A percentile compares a stretch with the other conserved stretches of the same genome.
Conservation (phyloP, 2,329 filamentous ascomycete species). For the Davidsoniella neocaledoniae region DNA sequence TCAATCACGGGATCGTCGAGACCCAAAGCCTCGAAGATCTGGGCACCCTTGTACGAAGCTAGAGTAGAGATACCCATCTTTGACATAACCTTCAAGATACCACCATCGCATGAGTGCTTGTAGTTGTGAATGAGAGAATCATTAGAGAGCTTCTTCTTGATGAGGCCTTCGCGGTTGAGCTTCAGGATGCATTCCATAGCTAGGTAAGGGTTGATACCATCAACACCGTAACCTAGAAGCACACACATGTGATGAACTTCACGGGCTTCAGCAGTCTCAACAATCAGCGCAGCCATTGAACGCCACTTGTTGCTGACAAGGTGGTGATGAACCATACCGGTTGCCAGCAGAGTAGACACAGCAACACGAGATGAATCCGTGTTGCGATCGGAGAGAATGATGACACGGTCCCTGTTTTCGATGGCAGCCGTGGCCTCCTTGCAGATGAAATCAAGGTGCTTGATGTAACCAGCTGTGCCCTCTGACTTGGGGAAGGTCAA, state of each 20-base stretch:
- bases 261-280: constrained; percentile 88
- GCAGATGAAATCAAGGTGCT: constrained; percentile 78
- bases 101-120: constrained; percentile 89
- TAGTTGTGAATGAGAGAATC: constrained; percentile 85
- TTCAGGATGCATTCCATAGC: constrained; percentile 94
- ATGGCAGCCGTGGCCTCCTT: constrained; percentile 71
- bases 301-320: constrained; percentile 92
- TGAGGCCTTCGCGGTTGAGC: constrained; percentile 83
- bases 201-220: constrained; percentile 87
- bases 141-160: constrained; percentile 73
- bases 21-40: constrained; percentile 93
- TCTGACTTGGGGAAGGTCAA: constrained; percentile 81
- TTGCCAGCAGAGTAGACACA: constrained; percentile 73
- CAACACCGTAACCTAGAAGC: constrained; percentile 85
- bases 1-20: constrained; percentile 86
- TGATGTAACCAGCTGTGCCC: constrained; percentile 68
- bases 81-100: constrained; percentile 96
- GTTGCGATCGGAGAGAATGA: constrained; percentile 78
- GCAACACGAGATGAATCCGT: constrained; percentile 68
- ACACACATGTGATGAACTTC: constrained; percentile 99
- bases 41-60: constrained; percentile 91
- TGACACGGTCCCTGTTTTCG: constrained; percentile 65
- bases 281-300: constrained; percentile 67
- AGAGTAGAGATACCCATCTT: constrained; percentile 99
- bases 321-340: constrained; percentile 89